A percentile compares a stretch with the other conserved stretches of the same genome.
Conservation (phyloP, 208 protist species). For the Trypanosoma brucei region DNA sequence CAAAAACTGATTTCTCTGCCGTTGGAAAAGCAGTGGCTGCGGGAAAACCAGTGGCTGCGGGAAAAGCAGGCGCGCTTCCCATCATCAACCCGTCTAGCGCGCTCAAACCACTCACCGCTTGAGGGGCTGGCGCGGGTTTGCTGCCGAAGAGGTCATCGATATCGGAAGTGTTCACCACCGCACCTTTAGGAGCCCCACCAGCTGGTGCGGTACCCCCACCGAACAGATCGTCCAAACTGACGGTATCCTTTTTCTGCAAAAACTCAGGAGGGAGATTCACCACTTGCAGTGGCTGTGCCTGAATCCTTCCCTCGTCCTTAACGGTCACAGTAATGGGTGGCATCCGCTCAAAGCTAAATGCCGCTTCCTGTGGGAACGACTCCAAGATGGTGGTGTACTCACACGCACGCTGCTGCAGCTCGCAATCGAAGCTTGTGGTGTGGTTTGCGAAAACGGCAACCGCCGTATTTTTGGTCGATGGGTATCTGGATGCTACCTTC, state of each 20-base stretch:
- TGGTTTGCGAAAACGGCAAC: conserved; percentile 57
- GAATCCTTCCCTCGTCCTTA: conserved; percentile 25
- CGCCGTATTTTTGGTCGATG: conserved; percentile 30
- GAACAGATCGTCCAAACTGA: conserved; percentile 71
- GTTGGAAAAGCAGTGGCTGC: conserved; percentile 3
- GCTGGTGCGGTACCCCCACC: conserved; percentile 23
- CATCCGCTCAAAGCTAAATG: conserved; percentile 78
- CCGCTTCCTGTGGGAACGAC: conserved; percentile 67
- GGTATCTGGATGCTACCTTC: conserved; percentile 91
- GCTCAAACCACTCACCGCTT: too few relatives aligned
- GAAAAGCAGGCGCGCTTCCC: too few relatives aligned
- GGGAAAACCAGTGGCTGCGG: background rate
- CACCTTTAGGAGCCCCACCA: background rate
- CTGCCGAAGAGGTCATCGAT: conserved; percentile 26
- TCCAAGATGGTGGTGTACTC: conserved; percentile 86
- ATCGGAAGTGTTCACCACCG: background rate
- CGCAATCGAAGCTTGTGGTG: conserved; percentile 81
- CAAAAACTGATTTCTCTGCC: conserved; percentile 33
- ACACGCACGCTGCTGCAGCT: conserved; percentile 93
- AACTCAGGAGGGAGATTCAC: conserved; percentile 45
- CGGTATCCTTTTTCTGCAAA: conserved; percentile 45
- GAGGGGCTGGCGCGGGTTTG: background rate
- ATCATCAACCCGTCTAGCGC: too few relatives aligned
- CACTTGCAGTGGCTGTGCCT: conserved; percentile 53
- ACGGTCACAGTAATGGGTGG: conserved; percentile 43